phyloP scores from a whole-genome alignment of 108 stramenopile species.

The Nitzschia putrida region DNA sequence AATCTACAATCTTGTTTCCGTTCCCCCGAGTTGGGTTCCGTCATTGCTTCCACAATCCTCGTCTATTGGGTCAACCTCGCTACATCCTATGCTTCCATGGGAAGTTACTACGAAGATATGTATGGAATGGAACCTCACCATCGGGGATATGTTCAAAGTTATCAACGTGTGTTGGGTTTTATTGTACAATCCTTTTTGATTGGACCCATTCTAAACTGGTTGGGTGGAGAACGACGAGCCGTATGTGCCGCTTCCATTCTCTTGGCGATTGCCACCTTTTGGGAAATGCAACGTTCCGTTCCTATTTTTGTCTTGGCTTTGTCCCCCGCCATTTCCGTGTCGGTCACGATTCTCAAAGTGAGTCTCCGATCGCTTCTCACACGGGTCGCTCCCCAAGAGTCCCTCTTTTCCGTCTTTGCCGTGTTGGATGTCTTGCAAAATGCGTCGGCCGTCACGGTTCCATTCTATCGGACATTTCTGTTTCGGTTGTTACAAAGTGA shows the following conservation, averaged over 20 bases:
- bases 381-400: slow-evolving; percentile 60
- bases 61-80: slow-evolving; percentile 60
- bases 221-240: slow-evolving; percentile 59
- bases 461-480: slow-evolving; percentile 74
- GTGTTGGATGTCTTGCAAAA: slow-evolving; percentile 78
- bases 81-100: slow-evolving; percentile 68
- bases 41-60: slow-evolving; percentile 52
- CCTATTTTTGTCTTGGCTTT: slow-evolving; percentile 35
- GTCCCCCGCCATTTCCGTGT: slow-evolving; percentile 56
- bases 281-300: slow-evolving; percentile 42
- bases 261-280: slow-evolving; percentile 54
- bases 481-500: slow-evolving; percentile 38
- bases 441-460: slow-evolving; percentile 69
- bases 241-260: slow-evolving; percentile 41
- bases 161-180: slow-evolving; percentile 58
- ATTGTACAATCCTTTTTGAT: slow-evolving; percentile 61
- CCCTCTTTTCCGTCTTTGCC: slow-evolving; percentile 75
- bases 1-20: slow-evolving; percentile 61
- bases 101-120: slow-evolving; percentile 79
- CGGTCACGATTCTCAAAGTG: slow-evolving; percentile 51
- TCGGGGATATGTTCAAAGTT: slow-evolving; percentile 72
- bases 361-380: slow-evolving; percentile 65
- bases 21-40: slow-evolving; percentile 52
- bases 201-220: slow-evolving; percentile 34
- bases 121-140: slow-evolving; percentile 68